Evolutionary conservation across 192 early-diverging fungal genomes (phyloP), one percentile per base, ranked within the genome.

Genomic region (Gigaspora rosea): DNA sequence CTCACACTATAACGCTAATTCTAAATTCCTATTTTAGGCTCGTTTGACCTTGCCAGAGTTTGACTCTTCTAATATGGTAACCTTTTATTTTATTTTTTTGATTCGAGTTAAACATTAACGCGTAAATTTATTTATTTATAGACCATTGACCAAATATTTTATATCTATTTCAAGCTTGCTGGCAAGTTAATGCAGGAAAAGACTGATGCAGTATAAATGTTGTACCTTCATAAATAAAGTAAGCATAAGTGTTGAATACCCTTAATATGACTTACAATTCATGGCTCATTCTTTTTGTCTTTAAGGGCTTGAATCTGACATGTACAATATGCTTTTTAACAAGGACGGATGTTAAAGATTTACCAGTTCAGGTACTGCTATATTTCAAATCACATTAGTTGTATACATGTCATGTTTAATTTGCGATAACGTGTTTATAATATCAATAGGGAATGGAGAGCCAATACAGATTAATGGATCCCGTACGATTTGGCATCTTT

Each of bases 391-490:
- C 2, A 50, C 27, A 50, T 48, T 63, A 22, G 15, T 50, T 63
- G 1, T 49, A 35, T 18, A 20, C 16, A 63, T 48, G 22, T 27
- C 8, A 27, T 11, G 22, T 10, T 63, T 47, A 4, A 35, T 32
- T 63, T 7, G 48, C 12, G 8, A 50, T 49, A 27, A 2, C 4
- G 32, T 49, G 8, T 54, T 49, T 56, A 15, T 32, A 16, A 27
- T 57, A 15, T 32, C 27, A 27, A 20, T 67, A 76, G 75, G 75
- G 75, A 76, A 56, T 76, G 75, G 75, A 56, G 75, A 9, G 75
- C 75, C 51, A 76, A 76, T 67, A 49, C 75, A 54, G 75, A 76
- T 67, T 63, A 76, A 67, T 76, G 75, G 75, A 65, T 76, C 66
- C 75, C 75, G 8, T 76, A 67, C 35, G 75, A 76, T 47, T 66